Conservation (phyloP, 768 basidiomycete species). For the Auricularia sp. region DNA sequence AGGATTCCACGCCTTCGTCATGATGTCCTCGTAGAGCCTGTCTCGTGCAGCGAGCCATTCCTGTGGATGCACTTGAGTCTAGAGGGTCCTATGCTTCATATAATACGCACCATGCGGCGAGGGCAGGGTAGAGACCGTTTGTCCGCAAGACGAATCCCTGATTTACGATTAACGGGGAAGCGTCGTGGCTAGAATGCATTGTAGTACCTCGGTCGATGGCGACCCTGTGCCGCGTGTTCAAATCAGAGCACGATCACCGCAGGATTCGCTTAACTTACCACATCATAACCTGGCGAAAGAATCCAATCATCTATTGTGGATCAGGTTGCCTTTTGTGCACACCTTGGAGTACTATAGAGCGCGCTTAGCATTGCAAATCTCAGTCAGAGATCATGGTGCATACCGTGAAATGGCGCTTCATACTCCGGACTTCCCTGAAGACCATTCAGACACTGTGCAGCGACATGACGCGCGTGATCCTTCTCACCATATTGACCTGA, state of each 20-base stretch:
- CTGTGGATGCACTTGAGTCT: conserved; percentile 13
- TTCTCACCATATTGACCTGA: conserved; percentile 71
- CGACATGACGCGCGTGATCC: not conserved
- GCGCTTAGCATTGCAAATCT: not conserved
- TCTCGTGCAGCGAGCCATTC: conserved; percentile 75
- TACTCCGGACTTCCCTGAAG: conserved; percentile 79
- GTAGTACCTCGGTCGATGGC: conserved; percentile 76
- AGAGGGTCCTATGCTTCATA: conserved; percentile 7
- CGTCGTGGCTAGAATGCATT: not conserved
- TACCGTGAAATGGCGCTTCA: conserved; percentile 77
- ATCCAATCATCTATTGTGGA: no score
- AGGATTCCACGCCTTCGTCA: conserved; percentile 78
- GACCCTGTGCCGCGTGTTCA: conserved; percentile 46
- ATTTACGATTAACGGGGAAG: not conserved
- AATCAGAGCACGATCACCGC: not conserved
- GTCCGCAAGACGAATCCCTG: conserved; percentile 80
- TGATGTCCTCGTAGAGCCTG: conserved; percentile 84
- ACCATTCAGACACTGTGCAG: conserved; percentile 9
- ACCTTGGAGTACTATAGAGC: conserved; percentile 69
- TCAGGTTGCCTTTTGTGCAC: not conserved
- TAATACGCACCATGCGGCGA: conserved; percentile 26
- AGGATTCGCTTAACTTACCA: conserved; percentile 42
- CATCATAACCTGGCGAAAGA: conserved; percentile 42
- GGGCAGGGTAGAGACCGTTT: conserved; percentile 90
- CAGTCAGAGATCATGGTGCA: conserved; percentile 15